phyloP scores from a whole-genome alignment of 179 eudicot genomes.

The Spinacia oleracea region DNA sequence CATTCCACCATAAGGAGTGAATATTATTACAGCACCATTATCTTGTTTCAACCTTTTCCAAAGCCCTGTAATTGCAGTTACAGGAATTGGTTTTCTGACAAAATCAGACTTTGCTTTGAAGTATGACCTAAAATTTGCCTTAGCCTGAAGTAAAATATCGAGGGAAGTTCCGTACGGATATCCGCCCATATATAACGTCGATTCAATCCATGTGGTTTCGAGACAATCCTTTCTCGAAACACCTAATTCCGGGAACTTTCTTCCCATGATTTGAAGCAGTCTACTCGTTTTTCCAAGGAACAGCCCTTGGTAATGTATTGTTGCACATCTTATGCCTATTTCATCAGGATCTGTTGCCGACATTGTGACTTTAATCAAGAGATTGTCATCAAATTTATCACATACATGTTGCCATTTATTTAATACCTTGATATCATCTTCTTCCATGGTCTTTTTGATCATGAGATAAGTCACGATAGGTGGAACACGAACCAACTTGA shows the following conservation, averaged over 20 bases:
- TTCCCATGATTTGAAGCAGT: constrained; percentile 22
- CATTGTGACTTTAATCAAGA: constrained; percentile 31
- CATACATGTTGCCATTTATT: constrained; percentile 34
- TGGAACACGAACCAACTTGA: constrained; percentile 35
- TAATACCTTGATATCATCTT: constrained; percentile 24
- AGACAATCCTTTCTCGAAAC: constrained; percentile 19
- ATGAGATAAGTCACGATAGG: constrained; percentile 27
- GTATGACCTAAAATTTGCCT: constrained; percentile 17
- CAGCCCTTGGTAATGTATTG: constrained; percentile 15
- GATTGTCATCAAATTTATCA: constrained; percentile 32
- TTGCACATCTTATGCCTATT: not conserved
- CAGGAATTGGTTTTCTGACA: constrained; percentile 30
- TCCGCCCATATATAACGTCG: constrained; percentile 24
- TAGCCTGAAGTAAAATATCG: constrained; percentile 32
- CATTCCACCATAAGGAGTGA: constrained; percentile 60
- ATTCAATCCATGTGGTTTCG: constrained; percentile 37
- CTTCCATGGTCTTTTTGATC: constrained; percentile 8
- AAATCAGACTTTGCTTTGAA: constrained; percentile 38
- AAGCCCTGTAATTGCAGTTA: constrained; percentile 16
- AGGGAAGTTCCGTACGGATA: constrained; percentile 29
- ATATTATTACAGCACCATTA: constrained; percentile 30
- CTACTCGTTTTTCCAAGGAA: constrained; percentile 20
- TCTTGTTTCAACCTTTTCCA: constrained; percentile 33
- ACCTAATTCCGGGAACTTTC: constrained; percentile 28
- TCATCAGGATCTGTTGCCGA: not conserved